Base-by-base conservation (phyloP, 768 basidiomycete species). In the Suillus placidus region DNA sequence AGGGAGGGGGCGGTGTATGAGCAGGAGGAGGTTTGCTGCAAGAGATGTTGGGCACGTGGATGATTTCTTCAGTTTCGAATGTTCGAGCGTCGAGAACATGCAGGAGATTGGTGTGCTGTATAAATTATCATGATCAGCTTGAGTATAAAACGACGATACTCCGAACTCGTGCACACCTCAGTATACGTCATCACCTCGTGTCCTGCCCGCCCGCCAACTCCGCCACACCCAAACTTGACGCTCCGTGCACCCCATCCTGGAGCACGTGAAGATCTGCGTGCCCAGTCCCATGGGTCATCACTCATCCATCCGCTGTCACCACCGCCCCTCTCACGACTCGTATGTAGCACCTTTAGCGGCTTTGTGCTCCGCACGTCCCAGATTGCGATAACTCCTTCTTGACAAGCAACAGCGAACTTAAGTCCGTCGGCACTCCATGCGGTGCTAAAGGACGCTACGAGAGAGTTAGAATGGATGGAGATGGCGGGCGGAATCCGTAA, bases 41-140 rank as follows among this genome's bases (percentile, higher is more conserved):
- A 58, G 61, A 18, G 69, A 62, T 40, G 58, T 26, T 60, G 65
- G 47, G 68, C 67, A 60, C 60, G 62, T 82, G 85, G 23, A 93
- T 74, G 20, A 89, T 82, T 66, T 92, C 88, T 67, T 91, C 88
- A 7, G 84, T 85, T 72, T 94, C 89, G 70, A 96, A 96, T 0
- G 93, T 95, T 54, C 88, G 84, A 4, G 94, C 93, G 72, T 97
- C 95, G 58, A 97, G 81, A 64, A 96, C 82, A 71, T 97, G 95
- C 9, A 97, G 74, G 43, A 91, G 77, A 37, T 86, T 89, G 2
- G 92, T 92, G 73, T 97, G 94, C 92, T 95, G 69, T 26, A 20
- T 57, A 23, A 26, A 56, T 58, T 14, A 67, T 75, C 30, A 70
- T 60, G 58, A 65, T 56, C 35, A 58, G 55, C 26, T 40, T 30